Base-by-base conservation (phyloP, 306 rosid genomes). In the Cicer arietinum region DNA sequence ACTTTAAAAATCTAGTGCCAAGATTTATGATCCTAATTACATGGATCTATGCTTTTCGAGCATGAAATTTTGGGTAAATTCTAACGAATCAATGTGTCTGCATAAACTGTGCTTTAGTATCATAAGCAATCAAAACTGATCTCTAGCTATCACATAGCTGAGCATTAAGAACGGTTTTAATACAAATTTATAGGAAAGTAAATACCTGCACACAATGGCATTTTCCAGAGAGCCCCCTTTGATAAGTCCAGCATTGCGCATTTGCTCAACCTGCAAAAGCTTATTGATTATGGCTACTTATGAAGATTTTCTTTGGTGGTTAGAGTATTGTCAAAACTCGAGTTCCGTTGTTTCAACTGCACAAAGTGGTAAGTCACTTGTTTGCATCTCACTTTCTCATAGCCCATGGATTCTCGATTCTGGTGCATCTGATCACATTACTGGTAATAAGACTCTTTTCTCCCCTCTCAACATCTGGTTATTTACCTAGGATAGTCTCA, bases 161-260 rank as follows among this genome's bases (percentile, higher is more conserved):
- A 54, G 80, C 61, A 22, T 79, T 69, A 14, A 71, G 52, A 57
- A 17, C n/a, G 4, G 43, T 35, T 59, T 30, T 68, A 42, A 22
- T 46, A 58, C 48, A 69, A 43, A n/a, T 8, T 60, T 57, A 43
- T 54, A 79, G 69, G 53, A 8, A 76, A 63, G 77, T 39, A 78
- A 61, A 80, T 84, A 91, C 97, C 98, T 88, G 76, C 97, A 91
- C 64, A 94, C 91, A 69, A 94, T 73, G 69, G 97, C 96, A 85
- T 91, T 90, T 77, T 90, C 89, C 65, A 87, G 82, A 14, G 89
- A 85, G 69, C 98, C 98, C 11, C 97, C 98, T 84, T 77, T 90
- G 73, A 91, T 90, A 70, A 94, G 90, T 82, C 98, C 98, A 76
- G 85, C 83, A 70, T 74, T 64, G 64, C 82, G 92, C 92, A 91